Evolutionary conservation across 2,329 filamentous ascomycete genomes (phyloP).

Genomic region (Gnomoniopsis smithogilvyi): DNA sequence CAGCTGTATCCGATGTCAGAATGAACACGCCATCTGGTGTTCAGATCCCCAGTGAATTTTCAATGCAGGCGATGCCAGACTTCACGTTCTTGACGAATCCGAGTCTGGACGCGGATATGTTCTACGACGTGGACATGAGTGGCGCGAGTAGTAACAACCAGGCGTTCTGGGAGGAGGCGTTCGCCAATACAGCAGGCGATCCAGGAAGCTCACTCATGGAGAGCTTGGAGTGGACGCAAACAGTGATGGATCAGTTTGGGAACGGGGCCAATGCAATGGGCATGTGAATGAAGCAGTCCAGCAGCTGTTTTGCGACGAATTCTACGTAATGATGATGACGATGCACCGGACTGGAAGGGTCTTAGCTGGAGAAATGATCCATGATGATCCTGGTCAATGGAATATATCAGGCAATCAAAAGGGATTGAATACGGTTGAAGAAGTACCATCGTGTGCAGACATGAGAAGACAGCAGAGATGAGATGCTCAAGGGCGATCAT

Average conservation of each 20-base stretch:
- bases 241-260: constrained; percentile 7
- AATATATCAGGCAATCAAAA: no score
- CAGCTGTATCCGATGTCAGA: neutral
- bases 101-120: constrained; percentile 19
- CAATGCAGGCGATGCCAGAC: constrained; percentile 5
- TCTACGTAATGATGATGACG: neutral
- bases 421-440: no score
- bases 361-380: no score
- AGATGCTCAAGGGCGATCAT: no score
- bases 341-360: no score
- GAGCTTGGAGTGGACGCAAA: constrained; percentile 27
- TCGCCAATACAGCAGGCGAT: constrained; percentile 33
- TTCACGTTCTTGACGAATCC: constrained; percentile 19
- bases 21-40: neutral
- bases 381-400: no score
- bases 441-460: no score
- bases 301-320: neutral
- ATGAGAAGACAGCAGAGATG: no score
- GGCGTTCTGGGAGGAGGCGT: constrained; percentile 37
- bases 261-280: neutral
- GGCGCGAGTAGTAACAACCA: constrained; percentile 24
- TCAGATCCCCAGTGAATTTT: neutral
- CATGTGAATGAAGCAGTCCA: neutral
- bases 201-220: constrained; percentile 30
- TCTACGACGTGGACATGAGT: constrained; percentile 26